phyloP scores from a whole-genome alignment of 2,329 filamentous ascomycete genomes.

The Zymoseptoria passerinii region DNA sequence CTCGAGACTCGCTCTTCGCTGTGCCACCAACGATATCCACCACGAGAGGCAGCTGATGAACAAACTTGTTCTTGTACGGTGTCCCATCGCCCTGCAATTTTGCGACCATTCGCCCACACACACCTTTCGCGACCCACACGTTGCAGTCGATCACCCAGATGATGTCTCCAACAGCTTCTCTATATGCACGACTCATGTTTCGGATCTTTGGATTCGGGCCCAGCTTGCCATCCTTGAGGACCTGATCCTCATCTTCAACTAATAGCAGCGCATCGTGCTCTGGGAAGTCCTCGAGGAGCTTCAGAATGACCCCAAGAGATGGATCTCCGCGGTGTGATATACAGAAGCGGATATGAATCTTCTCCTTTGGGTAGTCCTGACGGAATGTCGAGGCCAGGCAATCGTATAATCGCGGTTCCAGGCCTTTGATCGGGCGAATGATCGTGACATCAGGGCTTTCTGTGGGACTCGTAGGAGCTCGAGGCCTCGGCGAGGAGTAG shows the following conservation, averaged over 20 bases:
- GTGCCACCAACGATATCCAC: slow-evolving; percentile 53
- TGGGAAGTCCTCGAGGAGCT: slow-evolving; percentile 65
- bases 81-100: slow-evolving; percentile 62
- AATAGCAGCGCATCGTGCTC: slow-evolving; percentile 62
- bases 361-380: slow-evolving; percentile 70
- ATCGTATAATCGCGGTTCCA: slow-evolving; percentile 84
- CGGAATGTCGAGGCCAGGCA: slow-evolving; percentile 80
- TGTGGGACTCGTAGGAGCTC: slow-evolving; percentile 6
- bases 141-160: slow-evolving; percentile 97
- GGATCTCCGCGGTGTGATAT: slow-evolving; percentile 67
- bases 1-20: slow-evolving; percentile 18
- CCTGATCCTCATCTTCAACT: slow-evolving; percentile 73
- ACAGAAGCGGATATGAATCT: slow-evolving; percentile 74
- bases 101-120: slow-evolving; percentile 82
- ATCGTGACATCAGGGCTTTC: slow-evolving; percentile 76
- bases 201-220: slow-evolving; percentile 98
- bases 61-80: slow-evolving; percentile 65
- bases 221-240: slow-evolving; percentile 47
- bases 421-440: slow-evolving; percentile 85
- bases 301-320: slow-evolving; percentile 64
- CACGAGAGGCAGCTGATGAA: slow-evolving; percentile 84
- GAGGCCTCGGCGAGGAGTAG: slow-evolving; percentile 38
- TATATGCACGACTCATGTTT: slow-evolving; percentile 88
- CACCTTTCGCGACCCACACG: slow-evolving; percentile 76
- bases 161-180: slow-evolving; percentile 78